Conservation (phyloP, 257 asterid species). For the Solanum habrochaites region DNA sequence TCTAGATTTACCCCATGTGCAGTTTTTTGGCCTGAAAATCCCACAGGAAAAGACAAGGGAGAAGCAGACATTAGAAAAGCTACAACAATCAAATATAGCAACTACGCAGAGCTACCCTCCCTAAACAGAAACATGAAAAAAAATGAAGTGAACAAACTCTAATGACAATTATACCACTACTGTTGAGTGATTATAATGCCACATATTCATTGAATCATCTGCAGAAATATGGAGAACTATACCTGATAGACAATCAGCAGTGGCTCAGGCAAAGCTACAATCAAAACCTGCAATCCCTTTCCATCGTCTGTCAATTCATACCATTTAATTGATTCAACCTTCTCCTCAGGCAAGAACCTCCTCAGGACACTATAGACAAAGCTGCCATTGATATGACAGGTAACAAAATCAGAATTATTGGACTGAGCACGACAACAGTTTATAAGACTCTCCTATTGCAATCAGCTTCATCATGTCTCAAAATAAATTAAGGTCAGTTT, state of each 20-base stretch:
- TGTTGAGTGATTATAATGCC: not conserved
- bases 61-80: not conserved
- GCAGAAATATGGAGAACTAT: constrained; percentile 1
- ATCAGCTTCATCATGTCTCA: not conserved
- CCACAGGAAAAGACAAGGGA: not conserved
- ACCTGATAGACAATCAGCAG: constrained; percentile 67
- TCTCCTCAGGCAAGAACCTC: constrained; percentile 83
- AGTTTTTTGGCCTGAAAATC: constrained; percentile 39
- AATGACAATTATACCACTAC: not conserved
- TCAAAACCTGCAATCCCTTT: constrained; percentile 88
- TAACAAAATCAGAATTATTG: not conserved
- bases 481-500: not conserved
- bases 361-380: constrained; percentile 55
- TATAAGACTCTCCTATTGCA: not conserved
- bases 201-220: not conserved
- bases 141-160: not conserved
- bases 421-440: not conserved
- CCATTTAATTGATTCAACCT: constrained; percentile 86
- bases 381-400: constrained; percentile 12
- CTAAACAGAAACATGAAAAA: not conserved
- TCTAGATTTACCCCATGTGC: constrained; percentile 55
- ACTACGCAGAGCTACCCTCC: not conserved
- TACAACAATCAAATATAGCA: not conserved
- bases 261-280: constrained; percentile 55
- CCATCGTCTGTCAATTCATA: constrained; percentile 87